A percentile compares a stretch with the other conserved stretches of the same genome.
These are phyloP conservation scores for Rhododendron vialii DNA, from an alignment of 148 eudicot genomes.

Conservation along the genomic window DNA sequence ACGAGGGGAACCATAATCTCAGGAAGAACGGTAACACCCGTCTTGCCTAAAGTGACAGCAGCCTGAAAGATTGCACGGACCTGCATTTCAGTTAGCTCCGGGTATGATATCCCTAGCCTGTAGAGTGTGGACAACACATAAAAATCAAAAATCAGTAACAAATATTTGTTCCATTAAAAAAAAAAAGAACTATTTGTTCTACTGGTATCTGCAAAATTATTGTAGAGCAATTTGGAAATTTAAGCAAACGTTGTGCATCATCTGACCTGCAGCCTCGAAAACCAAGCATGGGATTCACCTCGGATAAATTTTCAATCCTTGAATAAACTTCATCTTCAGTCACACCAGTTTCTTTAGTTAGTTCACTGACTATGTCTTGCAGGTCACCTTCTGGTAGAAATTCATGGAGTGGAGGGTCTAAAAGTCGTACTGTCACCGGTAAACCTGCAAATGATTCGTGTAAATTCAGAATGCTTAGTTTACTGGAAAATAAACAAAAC, in stretches of 20 bases:
- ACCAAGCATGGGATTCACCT: conserved; percentile 99
- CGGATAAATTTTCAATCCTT: conserved; percentile 83
- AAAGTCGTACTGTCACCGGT: conserved; percentile 86
- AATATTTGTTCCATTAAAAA: background rate
- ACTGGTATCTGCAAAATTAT: background rate
- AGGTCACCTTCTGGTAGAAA: conserved; percentile 96
- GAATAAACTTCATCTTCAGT: conserved; percentile 76
- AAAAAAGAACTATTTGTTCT: background rate
- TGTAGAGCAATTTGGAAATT: background rate
- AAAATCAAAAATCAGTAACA: background rate
- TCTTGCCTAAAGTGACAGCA: conserved; percentile 69
- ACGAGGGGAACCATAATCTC: conserved; percentile 99
- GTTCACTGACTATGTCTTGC: conserved; percentile 68
- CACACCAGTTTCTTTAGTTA: conserved; percentile 69
- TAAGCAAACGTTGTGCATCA: background rate
- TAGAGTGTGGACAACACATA: conserved; percentile 23
- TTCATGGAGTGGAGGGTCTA: conserved; percentile 98
- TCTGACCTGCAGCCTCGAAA: conserved; percentile 95
- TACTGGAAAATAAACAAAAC: background rate
- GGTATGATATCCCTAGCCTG: conserved; percentile 97
- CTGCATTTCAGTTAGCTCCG: conserved; percentile 96
- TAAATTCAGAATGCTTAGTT: background rate
- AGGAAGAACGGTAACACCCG: conserved; percentile 71
- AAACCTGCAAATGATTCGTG: conserved; percentile 41
- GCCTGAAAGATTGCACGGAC: conserved; percentile 91